These are phyloP conservation scores for Apiospora kogelbergensis DNA, from an alignment of 2,329 filamentous ascomycete species.

Conservation along the genomic window DNA sequence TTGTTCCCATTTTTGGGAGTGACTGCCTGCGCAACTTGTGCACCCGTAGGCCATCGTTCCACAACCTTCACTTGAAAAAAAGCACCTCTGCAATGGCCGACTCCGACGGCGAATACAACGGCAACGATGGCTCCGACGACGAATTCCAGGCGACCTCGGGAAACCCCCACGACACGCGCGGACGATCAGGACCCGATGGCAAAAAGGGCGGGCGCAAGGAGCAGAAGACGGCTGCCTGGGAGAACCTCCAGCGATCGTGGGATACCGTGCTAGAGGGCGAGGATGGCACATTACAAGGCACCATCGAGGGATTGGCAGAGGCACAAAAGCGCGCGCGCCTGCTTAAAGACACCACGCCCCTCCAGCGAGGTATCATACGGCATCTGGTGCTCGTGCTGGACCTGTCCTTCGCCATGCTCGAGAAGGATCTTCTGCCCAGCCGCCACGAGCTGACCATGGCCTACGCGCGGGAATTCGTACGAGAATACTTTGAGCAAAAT, in stretches of 20 bases:
- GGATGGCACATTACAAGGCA: conserved; percentile 73
- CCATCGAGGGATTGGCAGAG: conserved; percentile 73
- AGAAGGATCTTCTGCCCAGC: conserved; percentile 91
- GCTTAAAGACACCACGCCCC: conserved; percentile 87
- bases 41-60: not conserved
- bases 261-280: conserved; percentile 76
- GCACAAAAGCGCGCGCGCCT: conserved; percentile 79
- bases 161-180: conserved; percentile 21
- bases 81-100: conserved; percentile 57
- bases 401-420: conserved; percentile 88
- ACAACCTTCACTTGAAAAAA: not conserved
- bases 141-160: conserved; percentile 52
- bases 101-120: conserved; percentile 71
- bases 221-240: conserved; percentile 57
- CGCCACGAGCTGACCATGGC: conserved; percentile 79
- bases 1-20: not conserved
- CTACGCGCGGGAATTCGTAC: conserved; percentile 84
- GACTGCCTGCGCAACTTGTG: not conserved
- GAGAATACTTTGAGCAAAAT: conserved; percentile 97
- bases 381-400: conserved; percentile 90
- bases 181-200: conserved; percentile 25
- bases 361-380: conserved; percentile 97
- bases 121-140: conserved; percentile 63
- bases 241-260: conserved; percentile 66
- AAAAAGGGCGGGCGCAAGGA: conserved; percentile 29